These are phyloP conservation scores for Cucumis melo DNA, from an alignment of 306 rosid genomes.

Conservation along the genomic window DNA sequence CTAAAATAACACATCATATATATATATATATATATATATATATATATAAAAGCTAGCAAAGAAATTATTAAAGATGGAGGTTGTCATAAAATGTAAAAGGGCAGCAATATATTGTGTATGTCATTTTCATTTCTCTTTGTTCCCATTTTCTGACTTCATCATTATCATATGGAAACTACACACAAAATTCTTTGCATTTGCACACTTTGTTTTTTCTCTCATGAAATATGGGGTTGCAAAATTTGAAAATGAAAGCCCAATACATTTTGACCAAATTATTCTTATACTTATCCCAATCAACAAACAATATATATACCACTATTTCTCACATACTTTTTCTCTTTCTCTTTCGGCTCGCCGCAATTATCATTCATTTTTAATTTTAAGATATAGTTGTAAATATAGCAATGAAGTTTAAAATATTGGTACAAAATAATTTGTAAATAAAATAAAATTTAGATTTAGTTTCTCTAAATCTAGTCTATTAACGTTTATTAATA, in stretches of 20 bases:
- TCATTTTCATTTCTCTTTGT: neutral
- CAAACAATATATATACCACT: no score
- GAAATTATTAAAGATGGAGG: neutral
- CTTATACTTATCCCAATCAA: no score
- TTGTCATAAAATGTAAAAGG: neutral
- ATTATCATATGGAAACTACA: neutral
- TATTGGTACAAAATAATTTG: no score
- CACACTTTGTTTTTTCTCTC: neutral
- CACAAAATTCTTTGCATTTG: slow-evolving; percentile 1
- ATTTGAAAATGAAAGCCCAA: neutral
- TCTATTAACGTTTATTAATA: no score
- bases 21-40: no score
- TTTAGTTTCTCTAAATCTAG: no score
- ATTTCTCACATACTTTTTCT: neutral
- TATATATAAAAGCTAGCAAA: neutral
- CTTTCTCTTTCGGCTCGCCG: neutral
- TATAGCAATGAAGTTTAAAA: no score
- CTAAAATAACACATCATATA: no score
- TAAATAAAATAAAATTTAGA: no score
- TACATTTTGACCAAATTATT: neutral
- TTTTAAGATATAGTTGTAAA: neutral
- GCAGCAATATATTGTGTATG: neutral
- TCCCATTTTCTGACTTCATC: neutral
- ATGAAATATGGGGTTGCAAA: neutral
- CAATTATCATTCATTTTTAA: neutral